These are phyloP conservation scores for Carallia brachiata DNA, from an alignment of 345 rosid species.

Conservation along the genomic window DNA sequence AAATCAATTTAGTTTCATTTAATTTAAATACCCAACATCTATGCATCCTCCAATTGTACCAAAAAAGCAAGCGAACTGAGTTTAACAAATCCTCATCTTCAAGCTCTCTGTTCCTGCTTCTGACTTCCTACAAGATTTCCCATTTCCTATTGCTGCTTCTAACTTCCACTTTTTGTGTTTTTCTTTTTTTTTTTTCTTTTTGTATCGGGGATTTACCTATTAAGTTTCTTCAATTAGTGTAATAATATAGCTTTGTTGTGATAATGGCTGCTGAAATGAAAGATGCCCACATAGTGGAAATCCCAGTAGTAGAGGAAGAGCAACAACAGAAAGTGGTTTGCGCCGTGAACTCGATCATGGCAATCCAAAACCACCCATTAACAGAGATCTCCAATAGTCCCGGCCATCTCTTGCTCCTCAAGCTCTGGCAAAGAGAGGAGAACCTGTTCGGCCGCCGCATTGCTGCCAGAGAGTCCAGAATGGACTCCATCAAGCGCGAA, in stretches of 20 bases:
- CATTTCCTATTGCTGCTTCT: too few relatives aligned
- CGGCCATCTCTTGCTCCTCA: slow-evolving; percentile 85
- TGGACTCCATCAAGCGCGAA: slow-evolving; percentile 75
- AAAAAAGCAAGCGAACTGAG: slow-evolving; percentile 12
- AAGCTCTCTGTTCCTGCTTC: too few relatives aligned
- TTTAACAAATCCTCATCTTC: too few relatives aligned
- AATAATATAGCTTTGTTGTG: neutral
- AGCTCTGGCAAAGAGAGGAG: slow-evolving; percentile 95
- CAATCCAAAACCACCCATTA: slow-evolving; percentile 84
- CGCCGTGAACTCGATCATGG: slow-evolving; percentile 38
- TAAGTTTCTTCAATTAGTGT: too few relatives aligned
- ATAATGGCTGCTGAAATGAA: slow-evolving; percentile 56
- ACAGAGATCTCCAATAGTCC: slow-evolving; percentile 88
- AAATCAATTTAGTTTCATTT: neutral
- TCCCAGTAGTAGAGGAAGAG: slow-evolving; percentile 69
- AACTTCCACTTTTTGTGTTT: too few relatives aligned
- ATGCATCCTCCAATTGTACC: neutral
- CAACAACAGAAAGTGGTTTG: slow-evolving; percentile 45
- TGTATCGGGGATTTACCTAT: too few relatives aligned
- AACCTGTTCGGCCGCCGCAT: slow-evolving; percentile 50
- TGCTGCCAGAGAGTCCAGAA: slow-evolving; percentile 53
- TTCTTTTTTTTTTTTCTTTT: too few relatives aligned
- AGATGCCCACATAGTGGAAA: slow-evolving; percentile 76
- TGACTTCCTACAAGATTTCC: too few relatives aligned
- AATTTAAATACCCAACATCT: slow-evolving; percentile 38